A percentile compares a stretch with the other conserved stretches of the same genome.
phyloP scores from a whole-genome alignment of 495 filamentous ascomycete species.

The Penicillium turbatum region DNA sequence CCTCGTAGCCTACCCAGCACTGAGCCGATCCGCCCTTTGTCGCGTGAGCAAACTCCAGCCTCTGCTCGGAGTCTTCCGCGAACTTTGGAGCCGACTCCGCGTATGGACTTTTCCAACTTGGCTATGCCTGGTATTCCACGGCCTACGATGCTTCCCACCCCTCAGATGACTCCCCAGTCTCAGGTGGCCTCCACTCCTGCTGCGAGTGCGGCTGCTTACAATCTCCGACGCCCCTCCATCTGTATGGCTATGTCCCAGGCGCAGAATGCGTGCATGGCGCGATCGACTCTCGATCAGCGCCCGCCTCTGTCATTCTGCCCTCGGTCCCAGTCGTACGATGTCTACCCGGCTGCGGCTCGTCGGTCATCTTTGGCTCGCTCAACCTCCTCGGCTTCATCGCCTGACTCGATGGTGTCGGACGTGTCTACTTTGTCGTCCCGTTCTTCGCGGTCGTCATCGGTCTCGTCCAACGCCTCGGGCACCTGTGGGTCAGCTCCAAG shows the following conservation, averaged over 20 bases:
- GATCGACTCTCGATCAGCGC: slow-evolving; percentile 55
- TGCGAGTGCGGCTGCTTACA: slow-evolving; percentile 62
- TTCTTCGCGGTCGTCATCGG: slow-evolving; percentile 68
- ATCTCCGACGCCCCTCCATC: slow-evolving; percentile 63
- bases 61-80: slow-evolving; percentile 45
- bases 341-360: slow-evolving; percentile 51
- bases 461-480: slow-evolving; percentile 65
- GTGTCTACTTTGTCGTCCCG: slow-evolving; percentile 57
- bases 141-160: slow-evolving; percentile 69
- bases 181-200: slow-evolving; percentile 81
- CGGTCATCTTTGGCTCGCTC: slow-evolving; percentile 75
- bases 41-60: slow-evolving; percentile 44
- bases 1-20: slow-evolving; percentile 29
- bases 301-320: slow-evolving; percentile 47
- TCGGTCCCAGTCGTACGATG: slow-evolving; percentile 49
- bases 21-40: slow-evolving; percentile 16
- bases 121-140: slow-evolving; percentile 51
- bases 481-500: slow-evolving; percentile 61
- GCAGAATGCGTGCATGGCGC: slow-evolving; percentile 58
- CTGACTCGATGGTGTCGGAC: slow-evolving; percentile 89
- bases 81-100: slow-evolving; percentile 55
- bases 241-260: slow-evolving; percentile 74
- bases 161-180: slow-evolving; percentile 74
- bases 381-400: slow-evolving; percentile 73
- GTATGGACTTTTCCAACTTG: slow-evolving; percentile 29